phyloP scores from a whole-genome alignment of 345 rosid genomes.

The Syzygium grande region DNA sequence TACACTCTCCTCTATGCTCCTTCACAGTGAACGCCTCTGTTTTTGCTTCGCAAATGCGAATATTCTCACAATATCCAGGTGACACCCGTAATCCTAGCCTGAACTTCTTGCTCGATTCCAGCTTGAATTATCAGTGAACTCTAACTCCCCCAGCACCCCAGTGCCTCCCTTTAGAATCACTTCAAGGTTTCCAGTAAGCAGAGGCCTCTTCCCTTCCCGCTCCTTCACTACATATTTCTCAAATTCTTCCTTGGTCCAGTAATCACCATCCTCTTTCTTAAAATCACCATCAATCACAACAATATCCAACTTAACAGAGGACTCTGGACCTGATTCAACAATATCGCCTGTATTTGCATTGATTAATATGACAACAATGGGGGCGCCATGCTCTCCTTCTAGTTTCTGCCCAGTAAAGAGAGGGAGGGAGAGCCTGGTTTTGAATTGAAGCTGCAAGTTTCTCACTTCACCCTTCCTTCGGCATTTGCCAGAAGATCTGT shows the following conservation, averaged over 20 bases:
- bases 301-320: neutral
- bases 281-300: neutral
- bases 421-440: rapidly evolving
- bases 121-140: neutral
- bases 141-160: neutral
- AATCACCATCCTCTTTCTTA: rapidly evolving
- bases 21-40: neutral
- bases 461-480: neutral
- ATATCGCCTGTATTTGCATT: neutral
- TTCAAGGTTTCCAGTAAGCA: neutral
- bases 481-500: neutral
- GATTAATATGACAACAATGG: neutral
- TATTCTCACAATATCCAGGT: neutral
- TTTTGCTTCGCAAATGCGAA: neutral
- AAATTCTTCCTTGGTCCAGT: neutral
- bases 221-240: neutral
- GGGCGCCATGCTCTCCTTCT: too few species aligned
- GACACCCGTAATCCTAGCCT: neutral
- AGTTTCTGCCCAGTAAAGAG: neutral
- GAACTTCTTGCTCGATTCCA: neutral
- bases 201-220: neutral
- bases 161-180: neutral
- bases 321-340: neutral
- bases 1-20: neutral
- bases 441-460: neutral